These are phyloP conservation scores for Moricandia moricandioides DNA, from an alignment of 345 rosid genomes.

Conservation along the genomic window DNA sequence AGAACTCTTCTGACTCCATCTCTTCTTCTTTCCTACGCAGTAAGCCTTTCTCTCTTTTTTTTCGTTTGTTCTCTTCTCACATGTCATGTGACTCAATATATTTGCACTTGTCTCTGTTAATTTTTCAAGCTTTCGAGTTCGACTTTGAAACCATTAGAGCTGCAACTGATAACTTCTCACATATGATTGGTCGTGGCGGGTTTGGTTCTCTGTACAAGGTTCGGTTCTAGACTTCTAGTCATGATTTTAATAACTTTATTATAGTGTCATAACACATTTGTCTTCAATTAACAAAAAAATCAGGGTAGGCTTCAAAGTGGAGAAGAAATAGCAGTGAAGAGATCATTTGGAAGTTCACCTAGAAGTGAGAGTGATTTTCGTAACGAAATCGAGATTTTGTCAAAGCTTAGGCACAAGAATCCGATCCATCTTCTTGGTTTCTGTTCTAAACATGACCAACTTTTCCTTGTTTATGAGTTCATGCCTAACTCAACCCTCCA, in stretches of 20 bases:
- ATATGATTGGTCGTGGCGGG: conserved; percentile 34
- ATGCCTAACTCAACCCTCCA: conserved; percentile 57
- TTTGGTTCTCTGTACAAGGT: conserved; percentile 43
- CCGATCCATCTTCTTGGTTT: conserved; percentile 58
- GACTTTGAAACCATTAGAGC: conserved; percentile 29
- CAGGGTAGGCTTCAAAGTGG: conserved; percentile 53
- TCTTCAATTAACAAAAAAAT: background rate
- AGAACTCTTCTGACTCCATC: conserved; percentile 35
- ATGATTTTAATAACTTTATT: background rate
- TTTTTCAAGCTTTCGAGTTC: conserved; percentile 16
- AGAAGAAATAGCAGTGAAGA: conserved; percentile 52
- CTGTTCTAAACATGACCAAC: conserved; percentile 42
- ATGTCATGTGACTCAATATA: background rate
- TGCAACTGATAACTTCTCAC: conserved; percentile 46
- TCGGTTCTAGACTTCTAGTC: background rate
- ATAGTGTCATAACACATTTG: background rate
- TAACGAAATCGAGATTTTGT: conserved; percentile 40
- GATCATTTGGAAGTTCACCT: conserved; percentile 16
- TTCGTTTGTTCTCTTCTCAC: background rate
- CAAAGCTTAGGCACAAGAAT: conserved; percentile 55
- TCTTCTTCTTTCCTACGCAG: background rate
- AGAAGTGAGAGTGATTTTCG: background rate
- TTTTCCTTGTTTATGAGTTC: conserved; percentile 52
- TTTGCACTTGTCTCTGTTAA: background rate
- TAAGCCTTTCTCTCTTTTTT: background rate